A percentile compares a stretch with the other conserved stretches of the same genome.
phyloP scores from a whole-genome alignment of 1,284 basidiomycete species.

The Microbotryum intermedium region DNA sequence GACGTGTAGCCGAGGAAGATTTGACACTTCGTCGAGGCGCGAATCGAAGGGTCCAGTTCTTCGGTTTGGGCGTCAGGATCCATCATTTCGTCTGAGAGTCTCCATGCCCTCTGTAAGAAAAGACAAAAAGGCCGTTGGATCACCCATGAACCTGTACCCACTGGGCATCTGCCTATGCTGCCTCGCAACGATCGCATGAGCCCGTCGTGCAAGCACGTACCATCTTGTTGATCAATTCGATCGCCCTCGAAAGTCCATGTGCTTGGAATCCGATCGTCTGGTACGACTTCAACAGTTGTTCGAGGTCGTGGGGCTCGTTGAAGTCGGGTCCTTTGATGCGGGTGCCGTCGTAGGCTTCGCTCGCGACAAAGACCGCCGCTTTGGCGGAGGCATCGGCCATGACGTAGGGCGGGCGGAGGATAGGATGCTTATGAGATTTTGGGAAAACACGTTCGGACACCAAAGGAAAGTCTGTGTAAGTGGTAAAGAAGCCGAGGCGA shows the following conservation, averaged over 20 bases:
- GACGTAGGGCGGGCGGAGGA: not conserved
- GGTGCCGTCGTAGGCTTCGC: slow-evolving; percentile 46
- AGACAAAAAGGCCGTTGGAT: not conserved
- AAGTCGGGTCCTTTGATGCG: slow-evolving; percentile 84
- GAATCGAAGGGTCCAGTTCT: slow-evolving; percentile 51
- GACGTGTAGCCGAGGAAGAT: slow-evolving; percentile 98
- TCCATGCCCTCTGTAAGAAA: slow-evolving; percentile 58
- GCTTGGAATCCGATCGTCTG: slow-evolving; percentile 93
- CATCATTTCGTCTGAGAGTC: slow-evolving; percentile 69
- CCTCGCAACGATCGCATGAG: not conserved
- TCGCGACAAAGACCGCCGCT: slow-evolving; percentile 27
- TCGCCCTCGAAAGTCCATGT: slow-evolving; percentile 76
- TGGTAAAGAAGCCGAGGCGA: too few species aligned
- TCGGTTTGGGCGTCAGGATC: slow-evolving; percentile 59
- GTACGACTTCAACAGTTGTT: slow-evolving; percentile 67
- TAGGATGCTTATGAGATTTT: not conserved
- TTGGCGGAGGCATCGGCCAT: slow-evolving; percentile 15
- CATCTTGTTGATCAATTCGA: slow-evolving; percentile 84
- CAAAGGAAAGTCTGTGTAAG: too few species aligned
- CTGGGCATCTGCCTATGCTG: not conserved
- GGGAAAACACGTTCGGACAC: too few species aligned
- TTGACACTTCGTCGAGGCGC: slow-evolving; percentile 63
- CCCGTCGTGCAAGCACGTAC: slow-evolving; percentile 42
- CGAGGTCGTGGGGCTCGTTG: slow-evolving; percentile 58
- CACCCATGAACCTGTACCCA: not conserved